Conservation (phyloP, 2,329 filamentous ascomycete genomes). For the Metarhizium anisopliae region DNA sequence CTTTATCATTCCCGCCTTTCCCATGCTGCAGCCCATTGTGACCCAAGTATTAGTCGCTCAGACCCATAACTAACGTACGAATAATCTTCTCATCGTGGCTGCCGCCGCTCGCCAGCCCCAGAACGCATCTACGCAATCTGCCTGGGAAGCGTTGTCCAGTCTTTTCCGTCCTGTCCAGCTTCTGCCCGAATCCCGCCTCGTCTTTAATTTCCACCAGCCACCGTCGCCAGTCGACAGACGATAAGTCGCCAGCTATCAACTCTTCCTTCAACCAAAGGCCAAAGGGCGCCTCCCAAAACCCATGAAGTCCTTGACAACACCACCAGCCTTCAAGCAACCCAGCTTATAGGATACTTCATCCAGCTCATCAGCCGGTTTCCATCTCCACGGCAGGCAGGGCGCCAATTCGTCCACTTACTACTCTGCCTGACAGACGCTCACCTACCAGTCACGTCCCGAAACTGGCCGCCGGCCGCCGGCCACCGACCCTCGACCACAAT, state of each 20-base stretch:
- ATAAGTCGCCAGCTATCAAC: too few species aligned
- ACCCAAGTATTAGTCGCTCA: not conserved
- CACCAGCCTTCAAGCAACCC: not conserved
- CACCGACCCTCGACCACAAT: not conserved
- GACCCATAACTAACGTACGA: not conserved
- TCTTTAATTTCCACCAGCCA: too few species aligned
- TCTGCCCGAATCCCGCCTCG: not conserved
- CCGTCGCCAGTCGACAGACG: too few species aligned
- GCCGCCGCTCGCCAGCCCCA: not conserved
- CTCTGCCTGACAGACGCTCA: too few species aligned
- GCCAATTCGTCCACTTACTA: too few species aligned
- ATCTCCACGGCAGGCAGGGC: too few species aligned
- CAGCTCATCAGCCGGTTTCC: too few species aligned
- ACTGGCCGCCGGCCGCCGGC: not conserved
- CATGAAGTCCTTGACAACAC: too few species aligned
- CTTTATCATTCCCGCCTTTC: constrained; percentile 1
- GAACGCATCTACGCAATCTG: constrained; percentile 3
- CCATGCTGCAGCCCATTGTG: constrained; percentile 1
- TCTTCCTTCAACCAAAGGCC: too few species aligned
- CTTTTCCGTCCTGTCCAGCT: constrained; percentile 3
- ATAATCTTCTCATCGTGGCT: not conserved
- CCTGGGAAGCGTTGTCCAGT: constrained; percentile 2
- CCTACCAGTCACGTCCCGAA: not conserved
- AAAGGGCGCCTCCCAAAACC: too few species aligned
- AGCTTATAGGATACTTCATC: not conserved